Conservation (phyloP, 345 rosid genomes). For the Euphorbia peplus region DNA sequence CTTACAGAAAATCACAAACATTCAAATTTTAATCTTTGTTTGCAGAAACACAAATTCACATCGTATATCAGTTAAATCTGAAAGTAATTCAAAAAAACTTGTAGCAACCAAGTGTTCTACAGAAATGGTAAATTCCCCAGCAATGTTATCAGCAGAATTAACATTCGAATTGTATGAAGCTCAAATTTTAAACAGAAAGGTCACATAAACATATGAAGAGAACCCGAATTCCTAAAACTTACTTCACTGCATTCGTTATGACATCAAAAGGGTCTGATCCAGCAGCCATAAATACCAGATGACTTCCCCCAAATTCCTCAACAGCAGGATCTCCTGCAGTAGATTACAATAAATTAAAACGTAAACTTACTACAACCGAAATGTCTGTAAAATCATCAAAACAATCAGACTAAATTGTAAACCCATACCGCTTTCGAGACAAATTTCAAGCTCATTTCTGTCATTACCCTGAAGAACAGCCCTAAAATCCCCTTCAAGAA, state of each 20-base stretch:
- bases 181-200: too few relatives aligned
- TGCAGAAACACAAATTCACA: too few relatives aligned
- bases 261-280: conserved; percentile 62
- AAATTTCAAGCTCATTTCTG: conserved; percentile 54
- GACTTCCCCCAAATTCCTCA: conserved; percentile 52
- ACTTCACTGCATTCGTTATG: conserved; percentile 58
- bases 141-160: too few relatives aligned
- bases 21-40: neutral
- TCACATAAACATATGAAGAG: too few relatives aligned
- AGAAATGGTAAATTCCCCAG: neutral
- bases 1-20: neutral
- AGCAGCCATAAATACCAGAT: conserved; percentile 53
- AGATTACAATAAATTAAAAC: neutral
- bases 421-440: conserved; percentile 57
- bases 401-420: neutral
- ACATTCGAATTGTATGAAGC: neutral
- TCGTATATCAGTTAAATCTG: neutral
- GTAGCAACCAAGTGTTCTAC: neutral
- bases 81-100: neutral
- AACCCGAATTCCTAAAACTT: conserved; percentile 13
- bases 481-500: conserved; percentile 65
- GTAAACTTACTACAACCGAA: too few relatives aligned
- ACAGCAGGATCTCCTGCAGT: conserved; percentile 59
- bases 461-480: conserved; percentile 68
- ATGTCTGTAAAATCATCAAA: conserved; percentile 1